Conservation (phyloP, 768 basidiomycete species). For the Daedalea quercina region DNA sequence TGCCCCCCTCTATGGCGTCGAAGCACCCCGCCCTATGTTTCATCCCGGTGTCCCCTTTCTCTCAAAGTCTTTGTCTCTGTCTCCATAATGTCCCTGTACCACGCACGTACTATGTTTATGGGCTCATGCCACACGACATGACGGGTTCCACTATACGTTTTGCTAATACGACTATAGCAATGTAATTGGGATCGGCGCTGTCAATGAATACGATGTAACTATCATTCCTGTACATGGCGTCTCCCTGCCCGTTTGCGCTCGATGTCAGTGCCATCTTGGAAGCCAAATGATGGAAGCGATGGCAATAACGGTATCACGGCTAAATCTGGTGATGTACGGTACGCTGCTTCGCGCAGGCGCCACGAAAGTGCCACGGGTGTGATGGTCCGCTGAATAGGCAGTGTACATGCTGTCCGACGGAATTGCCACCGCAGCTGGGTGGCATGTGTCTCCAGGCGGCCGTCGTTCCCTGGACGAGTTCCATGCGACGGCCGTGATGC, state of each 20-base stretch:
- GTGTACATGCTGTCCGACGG: neutral
- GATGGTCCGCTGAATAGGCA: neutral
- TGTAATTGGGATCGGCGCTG: constrained; percentile 12
- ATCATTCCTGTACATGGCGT: no score
- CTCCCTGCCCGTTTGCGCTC: no score
- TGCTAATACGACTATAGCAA: constrained; percentile 19
- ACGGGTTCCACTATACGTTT: constrained; percentile 16
- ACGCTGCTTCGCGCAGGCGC: no score
- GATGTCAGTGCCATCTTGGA: no score
- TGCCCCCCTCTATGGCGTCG: constrained; percentile 2
- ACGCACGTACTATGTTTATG: constrained; percentile 22
- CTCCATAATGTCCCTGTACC: constrained; percentile 15
- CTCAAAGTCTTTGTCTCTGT: constrained; percentile 8
- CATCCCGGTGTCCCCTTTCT: constrained; percentile 8
- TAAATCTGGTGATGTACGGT: no score
- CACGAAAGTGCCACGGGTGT: neutral
- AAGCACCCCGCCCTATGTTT: neutral
- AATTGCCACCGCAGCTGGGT: neutral
- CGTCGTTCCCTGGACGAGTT: neutral
- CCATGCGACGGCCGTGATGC: no score
- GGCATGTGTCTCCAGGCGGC: neutral
- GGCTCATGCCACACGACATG: constrained; percentile 20
- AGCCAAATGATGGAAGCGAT: no score
- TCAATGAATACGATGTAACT: constrained; percentile 1
- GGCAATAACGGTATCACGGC: no score